phyloP scores from a whole-genome alignment of 1,284 basidiomycete genomes.

The Ustilago xerochloae region DNA sequence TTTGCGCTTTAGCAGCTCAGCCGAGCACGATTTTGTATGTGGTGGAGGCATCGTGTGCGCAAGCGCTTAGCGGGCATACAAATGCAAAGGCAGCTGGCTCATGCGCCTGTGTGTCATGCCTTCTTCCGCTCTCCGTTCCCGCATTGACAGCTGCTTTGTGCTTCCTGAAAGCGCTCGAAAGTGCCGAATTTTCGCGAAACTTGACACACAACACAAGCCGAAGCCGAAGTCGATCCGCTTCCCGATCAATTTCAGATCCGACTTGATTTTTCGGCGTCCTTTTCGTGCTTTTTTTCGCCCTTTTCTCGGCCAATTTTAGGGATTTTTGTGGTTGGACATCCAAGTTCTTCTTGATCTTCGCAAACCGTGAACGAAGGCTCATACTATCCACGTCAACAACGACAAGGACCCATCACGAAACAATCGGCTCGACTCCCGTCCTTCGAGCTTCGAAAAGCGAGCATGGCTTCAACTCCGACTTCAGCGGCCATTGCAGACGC shows the following conservation, averaged over 20 bases:
- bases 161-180: slow-evolving; percentile 12
- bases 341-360: too few relatives aligned
- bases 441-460: background rate
- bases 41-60: background rate
- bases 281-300: slow-evolving; percentile 9
- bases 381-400: background rate
- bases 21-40: background rate
- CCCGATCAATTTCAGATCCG: slow-evolving; percentile 14
- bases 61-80: background rate
- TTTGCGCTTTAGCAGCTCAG: background rate
- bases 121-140: background rate
- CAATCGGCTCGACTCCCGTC: too few relatives aligned
- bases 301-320: slow-evolving; percentile 22
- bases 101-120: background rate
- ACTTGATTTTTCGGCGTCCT: background rate
- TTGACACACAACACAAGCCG: background rate
- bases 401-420: background rate
- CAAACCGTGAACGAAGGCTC: too few relatives aligned
- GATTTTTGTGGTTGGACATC: too few relatives aligned
- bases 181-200: slow-evolving; percentile 33
- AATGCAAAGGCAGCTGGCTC: background rate
- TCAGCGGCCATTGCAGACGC: background rate
- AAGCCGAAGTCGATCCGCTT: background rate
- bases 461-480: background rate
- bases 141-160: too few relatives aligned